These are phyloP conservation scores for Chiua virens DNA, from an alignment of 768 basidiomycete species.

Conservation along the genomic window DNA sequence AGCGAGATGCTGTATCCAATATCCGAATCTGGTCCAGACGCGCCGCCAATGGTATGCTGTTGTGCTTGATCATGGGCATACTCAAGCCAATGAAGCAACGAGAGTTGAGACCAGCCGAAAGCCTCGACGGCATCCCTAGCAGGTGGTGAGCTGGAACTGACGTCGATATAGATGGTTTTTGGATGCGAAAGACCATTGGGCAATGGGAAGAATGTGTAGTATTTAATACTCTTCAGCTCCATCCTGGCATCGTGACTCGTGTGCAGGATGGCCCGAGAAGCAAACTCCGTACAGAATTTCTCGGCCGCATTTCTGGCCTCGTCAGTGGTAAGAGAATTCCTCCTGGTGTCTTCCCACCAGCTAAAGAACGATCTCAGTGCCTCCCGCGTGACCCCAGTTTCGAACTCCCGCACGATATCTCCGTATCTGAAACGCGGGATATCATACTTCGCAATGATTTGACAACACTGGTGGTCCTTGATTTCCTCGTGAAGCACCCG, in stretches of 20 bases:
- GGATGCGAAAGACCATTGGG: slow-evolving; percentile 73
- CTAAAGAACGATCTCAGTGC: slow-evolving; percentile 7
- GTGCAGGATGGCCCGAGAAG: slow-evolving; percentile 36
- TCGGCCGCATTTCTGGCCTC: not conserved
- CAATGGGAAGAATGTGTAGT: slow-evolving; percentile 55
- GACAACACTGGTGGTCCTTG: not conserved
- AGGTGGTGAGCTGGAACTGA: slow-evolving; percentile 60
- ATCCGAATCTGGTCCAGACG: slow-evolving; percentile 25
- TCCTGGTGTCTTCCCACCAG: slow-evolving; percentile 10
- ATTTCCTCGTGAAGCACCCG: slow-evolving; percentile 2
- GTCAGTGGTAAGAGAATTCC: not conserved
- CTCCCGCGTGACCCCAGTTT: slow-evolving; percentile 4
- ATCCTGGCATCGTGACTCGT: not conserved
- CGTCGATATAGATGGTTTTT: slow-evolving; percentile 63
- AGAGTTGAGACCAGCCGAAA: slow-evolving; percentile 80
- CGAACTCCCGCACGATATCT: slow-evolving; percentile 14
- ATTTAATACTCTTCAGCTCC: slow-evolving; percentile 60
- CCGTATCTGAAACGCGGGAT: slow-evolving; percentile 1
- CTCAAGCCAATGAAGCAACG: slow-evolving; percentile 67
- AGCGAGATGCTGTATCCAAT: slow-evolving; percentile 57
- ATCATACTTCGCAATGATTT: slow-evolving; percentile 6
- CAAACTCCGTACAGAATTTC: slow-evolving; percentile 37
- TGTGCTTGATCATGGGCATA: slow-evolving; percentile 50
- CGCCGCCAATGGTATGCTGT: not conserved
- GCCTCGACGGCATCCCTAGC: slow-evolving; percentile 35